Evolutionary conservation across 768 basidiomycete species (phyloP).

Genomic region (Leccinum longicurvipes): DNA sequence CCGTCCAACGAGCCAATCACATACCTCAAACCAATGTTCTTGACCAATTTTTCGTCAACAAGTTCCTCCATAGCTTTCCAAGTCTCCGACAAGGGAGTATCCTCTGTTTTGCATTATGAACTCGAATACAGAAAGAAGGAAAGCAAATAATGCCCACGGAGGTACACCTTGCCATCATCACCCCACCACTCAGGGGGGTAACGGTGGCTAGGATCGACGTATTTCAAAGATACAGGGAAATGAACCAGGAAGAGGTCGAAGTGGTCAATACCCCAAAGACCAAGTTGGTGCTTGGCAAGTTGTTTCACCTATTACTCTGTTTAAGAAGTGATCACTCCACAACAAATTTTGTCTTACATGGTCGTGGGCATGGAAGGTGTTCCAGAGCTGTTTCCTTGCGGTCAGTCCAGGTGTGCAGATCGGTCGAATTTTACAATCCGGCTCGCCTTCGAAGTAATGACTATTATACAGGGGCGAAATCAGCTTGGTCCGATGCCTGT

Average conservation of each 20-base stretch:
- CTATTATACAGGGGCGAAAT: conserved; percentile 36
- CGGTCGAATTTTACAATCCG: neutral
- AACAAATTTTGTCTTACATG: conserved; percentile 43
- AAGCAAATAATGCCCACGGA: conserved; percentile 40
- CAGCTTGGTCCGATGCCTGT: neutral
- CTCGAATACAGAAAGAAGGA: neutral
- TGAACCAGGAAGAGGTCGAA: conserved; percentile 82
- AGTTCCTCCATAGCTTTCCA: conserved; percentile 82
- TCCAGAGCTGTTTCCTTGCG: conserved; percentile 63
- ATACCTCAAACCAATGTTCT: conserved; percentile 78
- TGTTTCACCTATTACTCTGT: conserved; percentile 45
- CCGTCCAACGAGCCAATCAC: conserved; percentile 1
- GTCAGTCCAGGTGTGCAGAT: conserved; percentile 5
- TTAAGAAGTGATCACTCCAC: neutral
- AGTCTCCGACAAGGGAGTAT: conserved; percentile 75
- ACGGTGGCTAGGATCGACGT: conserved; percentile 70
- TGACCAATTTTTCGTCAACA: conserved; percentile 63
- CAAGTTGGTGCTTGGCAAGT: conserved; percentile 60
- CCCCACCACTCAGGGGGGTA: conserved; percentile 85
- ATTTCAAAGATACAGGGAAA: conserved; percentile 80
- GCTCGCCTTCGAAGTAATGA: conserved; percentile 78
- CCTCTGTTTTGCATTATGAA: conserved; percentile 37
- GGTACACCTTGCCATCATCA: conserved; percentile 65
- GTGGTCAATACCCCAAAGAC: conserved; percentile 80
- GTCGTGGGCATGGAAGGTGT: conserved; percentile 80